Evolutionary conservation across 228 moss, liverwort and hornwort species (phyloP).

Genomic region (Sphagnum magellanicum): DNA sequence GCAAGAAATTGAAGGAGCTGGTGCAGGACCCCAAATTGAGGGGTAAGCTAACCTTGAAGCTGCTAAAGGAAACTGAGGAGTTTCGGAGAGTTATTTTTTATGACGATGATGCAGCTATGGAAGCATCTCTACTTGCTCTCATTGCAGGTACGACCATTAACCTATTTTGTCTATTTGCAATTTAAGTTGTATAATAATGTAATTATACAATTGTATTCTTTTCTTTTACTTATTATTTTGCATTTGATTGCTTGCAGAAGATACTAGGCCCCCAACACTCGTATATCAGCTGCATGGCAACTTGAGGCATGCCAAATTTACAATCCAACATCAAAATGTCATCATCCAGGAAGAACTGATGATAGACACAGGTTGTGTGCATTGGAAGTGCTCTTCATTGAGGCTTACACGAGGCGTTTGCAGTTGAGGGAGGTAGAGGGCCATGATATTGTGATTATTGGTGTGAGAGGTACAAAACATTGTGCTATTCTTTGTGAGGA

Average conservation of each 20-base stretch:
- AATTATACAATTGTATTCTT: background rate
- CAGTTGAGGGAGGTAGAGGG: background rate
- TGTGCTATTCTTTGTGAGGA: background rate
- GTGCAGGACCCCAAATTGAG: background rate
- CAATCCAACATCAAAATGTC: background rate
- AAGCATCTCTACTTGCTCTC: background rate
- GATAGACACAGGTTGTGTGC: background rate
- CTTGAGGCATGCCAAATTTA: background rate
- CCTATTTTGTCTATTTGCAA: background rate
- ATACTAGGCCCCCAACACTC: background rate
- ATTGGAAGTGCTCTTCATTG: background rate
- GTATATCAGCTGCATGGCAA: background rate
- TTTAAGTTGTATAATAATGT: background rate
- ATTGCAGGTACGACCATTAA: background rate
- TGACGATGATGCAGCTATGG: background rate
- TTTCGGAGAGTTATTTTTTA: background rate
- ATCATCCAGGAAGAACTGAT: background rate
- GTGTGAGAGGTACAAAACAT: background rate
- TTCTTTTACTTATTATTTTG: background rate
- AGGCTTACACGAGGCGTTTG: background rate
- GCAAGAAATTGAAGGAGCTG: background rate
- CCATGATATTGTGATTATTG: background rate
- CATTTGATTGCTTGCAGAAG: constrained; percentile 1
- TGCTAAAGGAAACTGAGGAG: background rate
- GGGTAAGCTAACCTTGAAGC: background rate